Evolutionary conservation across 352 stramenopile species (phyloP), one percentile per base, ranked within the genome.

Genomic region (Phytopythium oedochilum): DNA sequence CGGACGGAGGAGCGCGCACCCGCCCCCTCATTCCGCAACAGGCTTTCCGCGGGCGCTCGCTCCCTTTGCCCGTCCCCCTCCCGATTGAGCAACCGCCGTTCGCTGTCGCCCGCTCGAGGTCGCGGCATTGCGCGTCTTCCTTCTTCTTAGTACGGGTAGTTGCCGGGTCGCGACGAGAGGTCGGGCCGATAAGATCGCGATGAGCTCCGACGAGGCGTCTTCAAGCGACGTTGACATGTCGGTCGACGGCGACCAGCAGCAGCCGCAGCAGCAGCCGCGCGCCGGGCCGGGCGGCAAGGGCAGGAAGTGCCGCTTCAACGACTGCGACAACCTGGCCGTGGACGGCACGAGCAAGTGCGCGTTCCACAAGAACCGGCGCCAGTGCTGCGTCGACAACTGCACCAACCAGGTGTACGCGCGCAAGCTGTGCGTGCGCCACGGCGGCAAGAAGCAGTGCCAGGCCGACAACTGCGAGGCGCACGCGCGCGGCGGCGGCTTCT

Each of bases 371-470:
- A 92, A 92, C 59, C 77, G 82, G 48, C 75, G 79, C 31, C 76
- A 89, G 54, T 92, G 82, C 65, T 88, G 75, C 64, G 76, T 89
- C 20, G 72, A 78, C 31, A 88, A 87, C 64, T 92, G 82, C 66
- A 90, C 77, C 12, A 92, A 92, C 67, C 82, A 92, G 63, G 82
- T 92, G 20, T 89, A 90, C 59, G 82, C 82, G 53, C 82, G 82
- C 36, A 88, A 90, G 60, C 61, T 92, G 35, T 92, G 82, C 57
- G 82, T 92, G 49, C 82, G 82, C 38, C 82, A 92, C 57, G 82
- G 82, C 45, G 82, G 82, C 34, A 89, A 89, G 64, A 88, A 88
- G 55, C 78, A 89, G 54, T 92, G 82, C 51, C 78, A 89, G 45
- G 75, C 76, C 6, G 78, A 89, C 43, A 75, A 73, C 50, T 92